Evolutionary conservation across 2,329 filamentous ascomycete species (phyloP).

Genomic region (Diplodia scrobiculata): DNA sequence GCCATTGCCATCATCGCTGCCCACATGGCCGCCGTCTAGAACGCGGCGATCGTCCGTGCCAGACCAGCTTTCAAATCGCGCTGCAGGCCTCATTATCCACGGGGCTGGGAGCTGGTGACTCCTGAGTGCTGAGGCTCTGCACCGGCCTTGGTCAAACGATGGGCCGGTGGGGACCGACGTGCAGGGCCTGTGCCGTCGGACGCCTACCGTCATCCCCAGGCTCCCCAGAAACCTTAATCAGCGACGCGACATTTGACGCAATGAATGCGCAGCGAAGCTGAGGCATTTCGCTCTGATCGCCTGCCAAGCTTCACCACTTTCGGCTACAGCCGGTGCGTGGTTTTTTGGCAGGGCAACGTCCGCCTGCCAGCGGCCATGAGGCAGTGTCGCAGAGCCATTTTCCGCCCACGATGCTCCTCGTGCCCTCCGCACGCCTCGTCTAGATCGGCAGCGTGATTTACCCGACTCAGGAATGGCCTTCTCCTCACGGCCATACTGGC

Average conservation of each 20-base stretch:
- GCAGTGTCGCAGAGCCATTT: neutral
- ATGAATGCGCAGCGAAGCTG: slow-evolving; percentile 2
- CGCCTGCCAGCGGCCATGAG: slow-evolving; percentile 4
- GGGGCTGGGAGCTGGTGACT: neutral
- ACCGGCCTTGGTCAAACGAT: neutral
- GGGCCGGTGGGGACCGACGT: neutral
- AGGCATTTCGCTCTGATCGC: slow-evolving; percentile 23
- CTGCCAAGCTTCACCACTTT: slow-evolving; percentile 21
- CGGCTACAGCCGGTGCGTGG: slow-evolving; percentile 26
- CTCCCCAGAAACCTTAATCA: slow-evolving; percentile 15
- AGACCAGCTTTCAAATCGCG: neutral
- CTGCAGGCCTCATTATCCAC: neutral
- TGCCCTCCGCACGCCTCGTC: slow-evolving; percentile 9
- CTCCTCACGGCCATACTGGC: slow-evolving; percentile 1
- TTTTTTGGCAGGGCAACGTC: slow-evolving; percentile 9
- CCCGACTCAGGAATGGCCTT: neutral
- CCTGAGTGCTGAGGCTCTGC: slow-evolving; percentile 15
- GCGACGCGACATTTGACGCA: slow-evolving; percentile 7
- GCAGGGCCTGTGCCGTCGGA: neutral
- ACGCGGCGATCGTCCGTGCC: slow-evolving; percentile 1
- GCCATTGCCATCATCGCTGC: slow-evolving; percentile 1
- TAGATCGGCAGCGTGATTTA: slow-evolving; percentile 24
- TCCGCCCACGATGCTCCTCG: slow-evolving; percentile 1
- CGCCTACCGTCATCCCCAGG: slow-evolving; percentile 1
- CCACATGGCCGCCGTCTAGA: neutral